Evolutionary conservation across 176 grass and related monocot genomes (phyloP).

Genomic region (Tillandsia leiboldiana): DNA sequence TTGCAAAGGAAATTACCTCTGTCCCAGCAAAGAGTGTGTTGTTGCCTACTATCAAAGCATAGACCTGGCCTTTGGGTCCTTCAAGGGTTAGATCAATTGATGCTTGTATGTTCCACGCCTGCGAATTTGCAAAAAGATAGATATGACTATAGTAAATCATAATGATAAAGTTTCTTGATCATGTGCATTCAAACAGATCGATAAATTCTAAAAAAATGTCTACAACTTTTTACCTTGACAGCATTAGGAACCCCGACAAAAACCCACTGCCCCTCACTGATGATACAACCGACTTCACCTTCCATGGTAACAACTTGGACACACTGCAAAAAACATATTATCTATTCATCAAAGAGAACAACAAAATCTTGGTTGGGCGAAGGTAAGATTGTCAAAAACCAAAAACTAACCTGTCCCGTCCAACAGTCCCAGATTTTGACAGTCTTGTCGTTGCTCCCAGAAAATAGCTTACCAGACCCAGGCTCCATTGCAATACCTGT

Average conservation of each 20-base stretch:
- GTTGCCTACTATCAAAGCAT: constrained; percentile 56
- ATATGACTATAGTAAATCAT: constrained; percentile 7
- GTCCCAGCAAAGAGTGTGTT: constrained; percentile 79
- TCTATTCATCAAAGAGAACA: constrained; percentile 2
- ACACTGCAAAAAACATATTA: constrained; percentile 1
- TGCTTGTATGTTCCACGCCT: constrained; percentile 90
- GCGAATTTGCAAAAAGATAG: constrained; percentile 5
- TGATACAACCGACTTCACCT: constrained; percentile 22
- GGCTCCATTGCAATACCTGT: constrained; percentile 18
- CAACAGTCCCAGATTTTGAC: constrained; percentile 15
- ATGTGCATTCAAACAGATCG: not conserved
- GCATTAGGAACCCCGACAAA: constrained; percentile 12
- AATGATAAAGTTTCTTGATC: not conserved
- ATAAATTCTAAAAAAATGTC: not conserved
- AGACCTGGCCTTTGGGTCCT: constrained; percentile 86
- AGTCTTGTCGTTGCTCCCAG: constrained; percentile 18
- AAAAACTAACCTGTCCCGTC: constrained; percentile 10
- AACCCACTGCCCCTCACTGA: constrained; percentile 14
- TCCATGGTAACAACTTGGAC: constrained; percentile 11
- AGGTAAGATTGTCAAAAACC: not conserved
- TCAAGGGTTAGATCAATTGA: constrained; percentile 57
- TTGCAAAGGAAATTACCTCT: constrained; percentile 34
- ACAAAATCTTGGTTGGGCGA: not conserved
- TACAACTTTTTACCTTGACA: constrained; percentile 5
- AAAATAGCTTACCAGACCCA: constrained; percentile 10